These are phyloP conservation scores for Teratosphaeria nubilosa DNA, from an alignment of 2,329 filamentous ascomycete genomes.

Conservation along the genomic window DNA sequence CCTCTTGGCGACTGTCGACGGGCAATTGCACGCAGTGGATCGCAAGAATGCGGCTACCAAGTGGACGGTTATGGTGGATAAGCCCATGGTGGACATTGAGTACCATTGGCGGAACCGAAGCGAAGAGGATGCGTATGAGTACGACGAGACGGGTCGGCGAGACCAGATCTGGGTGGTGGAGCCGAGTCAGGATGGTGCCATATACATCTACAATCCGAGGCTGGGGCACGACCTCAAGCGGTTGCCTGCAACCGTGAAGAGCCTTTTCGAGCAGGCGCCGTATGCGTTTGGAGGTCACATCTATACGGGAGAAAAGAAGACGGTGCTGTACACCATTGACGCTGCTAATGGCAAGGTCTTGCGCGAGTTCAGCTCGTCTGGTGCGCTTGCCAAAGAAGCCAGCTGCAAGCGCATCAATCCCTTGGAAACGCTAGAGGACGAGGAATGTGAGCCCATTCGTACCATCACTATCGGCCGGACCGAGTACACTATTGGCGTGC, in stretches of 20 bases:
- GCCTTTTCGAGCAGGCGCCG: conserved; percentile 68
- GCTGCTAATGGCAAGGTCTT: conserved; percentile 73
- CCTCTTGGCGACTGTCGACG: conserved; percentile 99
- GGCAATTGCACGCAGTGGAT: conserved; percentile 85
- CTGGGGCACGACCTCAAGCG: conserved; percentile 49
- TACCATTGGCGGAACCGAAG: conserved; percentile 64
- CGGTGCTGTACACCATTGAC: conserved; percentile 78
- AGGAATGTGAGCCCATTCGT: conserved; percentile 67
- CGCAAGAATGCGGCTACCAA: conserved; percentile 72
- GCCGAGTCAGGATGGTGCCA: conserved; percentile 72
- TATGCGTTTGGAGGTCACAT: conserved; percentile 62
- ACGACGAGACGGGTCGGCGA: conserved; percentile 46
- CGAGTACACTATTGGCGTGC: conserved; percentile 82
- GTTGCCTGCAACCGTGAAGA: conserved; percentile 68
- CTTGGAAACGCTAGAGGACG: conserved; percentile 43
- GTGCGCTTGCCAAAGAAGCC: conserved; percentile 55
- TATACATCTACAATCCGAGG: conserved; percentile 77
- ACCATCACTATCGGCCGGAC: conserved; percentile 76
- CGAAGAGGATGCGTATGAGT: conserved; percentile 47
- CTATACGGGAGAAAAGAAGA: conserved; percentile 87
- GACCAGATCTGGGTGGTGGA: conserved; percentile 94
- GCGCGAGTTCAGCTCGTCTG: conserved; percentile 71
- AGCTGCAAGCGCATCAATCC: conserved; percentile 64
- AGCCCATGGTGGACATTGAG: conserved; percentile 81
- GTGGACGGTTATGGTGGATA: conserved; percentile 77